phyloP scores from a whole-genome alignment of 2,329 filamentous ascomycete species.

The Fusarium scirpi region DNA sequence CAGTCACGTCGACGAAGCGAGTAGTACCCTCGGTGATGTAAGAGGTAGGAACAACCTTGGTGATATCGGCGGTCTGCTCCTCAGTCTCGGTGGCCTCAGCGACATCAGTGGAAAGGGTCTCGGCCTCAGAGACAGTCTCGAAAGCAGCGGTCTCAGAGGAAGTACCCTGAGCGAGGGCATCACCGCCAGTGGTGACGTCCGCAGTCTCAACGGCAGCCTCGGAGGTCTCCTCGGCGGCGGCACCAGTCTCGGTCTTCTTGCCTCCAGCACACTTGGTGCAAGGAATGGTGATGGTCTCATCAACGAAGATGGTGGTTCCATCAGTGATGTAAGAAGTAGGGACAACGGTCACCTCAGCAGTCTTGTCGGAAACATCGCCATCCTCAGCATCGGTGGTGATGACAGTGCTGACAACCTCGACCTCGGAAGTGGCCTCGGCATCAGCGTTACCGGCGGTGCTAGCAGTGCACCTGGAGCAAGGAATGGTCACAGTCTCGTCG shows the following conservation, averaged over 20 bases:
- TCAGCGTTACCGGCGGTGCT: conserved; percentile 24
- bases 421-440: conserved; percentile 14
- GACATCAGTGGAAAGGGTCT: conserved; percentile 14
- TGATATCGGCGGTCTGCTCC: conserved; percentile 33
- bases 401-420: conserved; percentile 20
- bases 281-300: conserved; percentile 38
- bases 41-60: conserved; percentile 38
- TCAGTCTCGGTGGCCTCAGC: conserved; percentile 7
- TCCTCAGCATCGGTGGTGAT: conserved; percentile 14
- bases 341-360: conserved; percentile 28
- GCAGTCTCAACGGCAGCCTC: conserved; percentile 12
- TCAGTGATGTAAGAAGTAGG: conserved; percentile 38
- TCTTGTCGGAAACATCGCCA: conserved; percentile 20
- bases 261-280: conserved; percentile 33
- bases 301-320: conserved; percentile 39
- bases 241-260: conserved; percentile 17
- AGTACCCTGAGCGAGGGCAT: conserved; percentile 20
- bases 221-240: conserved; percentile 15
- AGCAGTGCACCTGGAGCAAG: conserved; percentile 36
- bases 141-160: neutral
- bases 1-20: conserved; percentile 35
- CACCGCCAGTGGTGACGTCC: conserved; percentile 18
- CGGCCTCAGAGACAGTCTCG: conserved; percentile 9
- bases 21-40: conserved; percentile 37
- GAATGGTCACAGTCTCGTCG: conserved; percentile 37